These are phyloP conservation scores for Ogataea neopini DNA, from an alignment of 805 yeast species.

Conservation along the genomic window DNA sequence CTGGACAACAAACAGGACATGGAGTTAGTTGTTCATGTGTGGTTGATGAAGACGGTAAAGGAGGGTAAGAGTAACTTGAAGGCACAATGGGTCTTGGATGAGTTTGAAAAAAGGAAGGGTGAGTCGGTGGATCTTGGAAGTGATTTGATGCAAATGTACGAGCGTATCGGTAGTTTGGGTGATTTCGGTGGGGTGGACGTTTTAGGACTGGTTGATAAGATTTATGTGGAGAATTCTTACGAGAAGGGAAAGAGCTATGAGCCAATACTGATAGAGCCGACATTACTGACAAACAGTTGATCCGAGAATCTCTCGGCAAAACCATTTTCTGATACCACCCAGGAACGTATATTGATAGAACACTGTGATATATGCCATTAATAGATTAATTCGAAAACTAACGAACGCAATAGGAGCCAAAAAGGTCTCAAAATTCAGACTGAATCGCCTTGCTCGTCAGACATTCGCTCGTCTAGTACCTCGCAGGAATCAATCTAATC, in stretches of 20 bases:
- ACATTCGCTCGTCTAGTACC: no score
- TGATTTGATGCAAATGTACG: slow-evolving; percentile 1
- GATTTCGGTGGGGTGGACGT: slow-evolving; percentile 22
- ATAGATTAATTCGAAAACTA: no score
- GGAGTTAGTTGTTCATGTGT: slow-evolving; percentile 26
- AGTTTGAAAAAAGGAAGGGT: slow-evolving; percentile 8
- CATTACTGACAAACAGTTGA: no score
- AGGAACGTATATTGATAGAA: slow-evolving; percentile 22
- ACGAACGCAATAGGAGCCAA: no score
- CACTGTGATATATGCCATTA: slow-evolving; percentile 20
- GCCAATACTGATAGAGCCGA: no score
- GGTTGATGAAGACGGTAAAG: slow-evolving; percentile 24
- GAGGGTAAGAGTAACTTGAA: not conserved
- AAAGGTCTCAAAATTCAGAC: no score
- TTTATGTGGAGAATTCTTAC: slow-evolving; percentile 23
- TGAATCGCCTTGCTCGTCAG: no score
- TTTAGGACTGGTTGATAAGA: slow-evolving; percentile 16
- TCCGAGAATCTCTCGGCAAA: no score
- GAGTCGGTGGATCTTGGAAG: not conserved
- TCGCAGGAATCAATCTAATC: slow-evolving; percentile 36
- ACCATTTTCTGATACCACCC: no score
- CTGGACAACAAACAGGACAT: slow-evolving; percentile 17
- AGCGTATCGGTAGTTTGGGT: slow-evolving; percentile 7
- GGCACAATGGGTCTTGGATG: slow-evolving; percentile 20
- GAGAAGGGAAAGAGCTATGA: slow-evolving; percentile 31